Evolutionary conservation across 2,329 filamentous ascomycete species (phyloP).

Genomic region (Colletotrichum neosansevieriae): DNA sequence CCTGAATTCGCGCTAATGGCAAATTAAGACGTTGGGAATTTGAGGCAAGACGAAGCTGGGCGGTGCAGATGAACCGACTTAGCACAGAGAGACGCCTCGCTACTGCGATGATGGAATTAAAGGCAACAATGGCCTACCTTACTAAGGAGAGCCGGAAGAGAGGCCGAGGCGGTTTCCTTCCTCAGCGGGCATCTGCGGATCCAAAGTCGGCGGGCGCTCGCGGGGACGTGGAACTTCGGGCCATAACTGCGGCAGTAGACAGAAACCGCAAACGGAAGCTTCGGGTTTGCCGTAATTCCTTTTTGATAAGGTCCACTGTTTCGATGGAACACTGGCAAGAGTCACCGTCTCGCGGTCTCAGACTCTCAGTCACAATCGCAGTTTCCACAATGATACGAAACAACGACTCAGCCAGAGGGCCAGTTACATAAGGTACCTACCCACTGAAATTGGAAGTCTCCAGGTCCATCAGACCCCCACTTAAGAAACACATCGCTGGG

Average conservation of each 20-base stretch:
- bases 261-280: constrained; percentile 28
- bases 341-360: too few relatives aligned
- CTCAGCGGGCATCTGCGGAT: background rate
- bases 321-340: too few relatives aligned
- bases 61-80: too few relatives aligned
- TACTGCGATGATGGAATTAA: too few relatives aligned
- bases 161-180: background rate
- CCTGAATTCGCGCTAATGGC: too few relatives aligned
- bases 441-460: background rate
- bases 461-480: background rate
- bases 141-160: background rate
- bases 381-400: background rate
- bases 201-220: background rate
- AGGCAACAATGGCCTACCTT: too few relatives aligned
- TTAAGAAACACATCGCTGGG: constrained; percentile 3
- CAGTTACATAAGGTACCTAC: background rate
- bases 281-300: constrained; percentile 20
- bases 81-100: too few relatives aligned
- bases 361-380: background rate
- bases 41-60: too few relatives aligned
- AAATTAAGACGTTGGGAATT: too few relatives aligned
- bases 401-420: constrained; percentile 12
- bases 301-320: background rate
- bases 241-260: background rate
- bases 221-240: constrained; percentile 28